These are phyloP conservation scores for Alliaria petiolata DNA, from an alignment of 345 rosid species.

Conservation along the genomic window DNA sequence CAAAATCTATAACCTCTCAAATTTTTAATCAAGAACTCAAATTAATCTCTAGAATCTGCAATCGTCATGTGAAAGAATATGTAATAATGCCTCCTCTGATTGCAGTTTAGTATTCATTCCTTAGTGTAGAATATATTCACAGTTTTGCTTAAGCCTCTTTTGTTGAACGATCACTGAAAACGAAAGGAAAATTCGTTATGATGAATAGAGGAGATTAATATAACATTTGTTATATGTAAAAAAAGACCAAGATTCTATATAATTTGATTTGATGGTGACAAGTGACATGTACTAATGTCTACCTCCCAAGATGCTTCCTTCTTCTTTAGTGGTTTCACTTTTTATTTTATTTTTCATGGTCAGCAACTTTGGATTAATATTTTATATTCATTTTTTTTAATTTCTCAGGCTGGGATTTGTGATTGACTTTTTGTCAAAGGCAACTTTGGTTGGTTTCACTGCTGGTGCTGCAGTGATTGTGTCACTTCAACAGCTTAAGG, in stretches of 20 bases:
- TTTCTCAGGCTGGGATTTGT: conserved; percentile 82
- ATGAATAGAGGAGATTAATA: conserved; percentile 17
- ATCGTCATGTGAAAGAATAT: conserved; percentile 15
- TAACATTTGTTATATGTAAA: neutral
- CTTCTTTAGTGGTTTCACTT: conserved; percentile 27
- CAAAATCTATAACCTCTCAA: neutral
- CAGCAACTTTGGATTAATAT: conserved; percentile 2
- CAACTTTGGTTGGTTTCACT: conserved; percentile 92
- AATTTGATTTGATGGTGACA: conserved; percentile 41
- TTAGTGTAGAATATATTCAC: conserved; percentile 31
- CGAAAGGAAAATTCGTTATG: conserved; percentile 2
- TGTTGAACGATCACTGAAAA: conserved; percentile 16
- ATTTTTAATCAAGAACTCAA: neutral
- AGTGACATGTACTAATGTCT: conserved; percentile 46
- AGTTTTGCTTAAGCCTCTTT: conserved; percentile 18
- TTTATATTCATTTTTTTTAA: neutral
- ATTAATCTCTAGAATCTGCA: neutral
- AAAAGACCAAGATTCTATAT: conserved; percentile 29
- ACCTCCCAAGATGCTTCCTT: conserved; percentile 34
- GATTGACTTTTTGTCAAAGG: conserved; percentile 95
- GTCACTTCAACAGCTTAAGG: conserved; percentile 88
- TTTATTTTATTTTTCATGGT: conserved; percentile 8
- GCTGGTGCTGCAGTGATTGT: conserved; percentile 98
- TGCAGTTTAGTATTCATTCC: conserved; percentile 15
- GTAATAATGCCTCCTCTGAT: neutral